A percentile compares a stretch with the other conserved stretches of the same genome.
These are phyloP conservation scores for Sclerotinia minor DNA, from an alignment of 2,329 filamentous ascomycete genomes.

Conservation along the genomic window DNA sequence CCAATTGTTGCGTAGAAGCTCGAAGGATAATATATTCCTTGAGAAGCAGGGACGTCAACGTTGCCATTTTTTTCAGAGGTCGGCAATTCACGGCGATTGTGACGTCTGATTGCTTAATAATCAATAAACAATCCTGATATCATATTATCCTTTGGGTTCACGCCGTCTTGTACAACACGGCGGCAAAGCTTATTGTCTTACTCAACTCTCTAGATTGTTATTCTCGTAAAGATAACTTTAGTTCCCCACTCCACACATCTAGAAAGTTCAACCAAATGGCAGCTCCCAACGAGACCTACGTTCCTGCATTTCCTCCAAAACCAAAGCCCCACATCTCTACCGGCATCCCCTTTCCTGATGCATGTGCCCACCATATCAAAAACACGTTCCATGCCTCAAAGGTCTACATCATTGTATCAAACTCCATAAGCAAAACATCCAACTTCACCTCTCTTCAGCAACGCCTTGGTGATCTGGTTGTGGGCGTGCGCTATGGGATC, in stretches of 20 bases:
- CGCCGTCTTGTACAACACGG: too few relatives aligned
- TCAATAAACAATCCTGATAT: not conserved
- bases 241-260: too few relatives aligned
- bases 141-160: not conserved
- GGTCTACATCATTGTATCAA: constrained; percentile 42
- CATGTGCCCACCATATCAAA: constrained; percentile 36
- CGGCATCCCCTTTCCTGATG: constrained; percentile 27
- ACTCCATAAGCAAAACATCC: constrained; percentile 40
- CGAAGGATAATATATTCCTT: not conserved
- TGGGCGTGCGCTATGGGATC: constrained; percentile 40
- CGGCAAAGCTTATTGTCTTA: not conserved
- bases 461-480: constrained; percentile 36
- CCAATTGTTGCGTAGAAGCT: not conserved
- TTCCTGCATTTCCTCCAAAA: constrained; percentile 49
- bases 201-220: not conserved
- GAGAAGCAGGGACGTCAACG: not conserved
- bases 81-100: not conserved
- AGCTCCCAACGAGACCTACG: constrained; percentile 47
- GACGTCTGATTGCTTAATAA: constrained; percentile 13
- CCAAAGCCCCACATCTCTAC: constrained; percentile 26
- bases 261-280: not conserved
- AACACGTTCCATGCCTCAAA: constrained; percentile 37
- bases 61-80: not conserved
- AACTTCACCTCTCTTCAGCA: constrained; percentile 36
- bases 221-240: not conserved